These are phyloP conservation scores for Pseudogymnoascus sp. DNA, from an alignment of 2,329 filamentous ascomycete genomes.

Conservation along the genomic window DNA sequence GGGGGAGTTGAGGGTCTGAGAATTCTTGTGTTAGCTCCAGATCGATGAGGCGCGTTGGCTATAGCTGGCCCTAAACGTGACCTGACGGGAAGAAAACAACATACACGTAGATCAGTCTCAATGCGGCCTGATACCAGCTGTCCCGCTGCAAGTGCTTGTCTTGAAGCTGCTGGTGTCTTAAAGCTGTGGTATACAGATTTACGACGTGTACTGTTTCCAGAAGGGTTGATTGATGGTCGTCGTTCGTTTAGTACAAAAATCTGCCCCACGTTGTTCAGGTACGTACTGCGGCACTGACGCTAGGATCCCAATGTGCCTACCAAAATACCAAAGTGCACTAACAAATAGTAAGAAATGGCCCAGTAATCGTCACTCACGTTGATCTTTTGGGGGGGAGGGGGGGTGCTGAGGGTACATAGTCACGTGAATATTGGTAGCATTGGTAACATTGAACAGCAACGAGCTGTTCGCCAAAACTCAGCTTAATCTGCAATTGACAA, in stretches of 20 bases:
- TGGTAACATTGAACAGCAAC: neutral
- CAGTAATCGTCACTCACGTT: neutral
- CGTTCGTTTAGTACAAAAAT: constrained; percentile 4
- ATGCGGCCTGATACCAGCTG: neutral
- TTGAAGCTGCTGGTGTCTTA: neutral
- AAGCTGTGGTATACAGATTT: neutral
- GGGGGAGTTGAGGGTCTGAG: constrained; percentile 2
- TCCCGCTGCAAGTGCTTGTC: neutral
- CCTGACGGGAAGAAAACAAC: neutral
- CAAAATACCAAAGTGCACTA: neutral
- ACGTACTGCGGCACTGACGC: neutral
- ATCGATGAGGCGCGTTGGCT: neutral
- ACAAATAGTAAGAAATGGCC: too few relatives aligned
- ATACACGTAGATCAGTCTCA: constrained; percentile 1
- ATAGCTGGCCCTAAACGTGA: neutral
- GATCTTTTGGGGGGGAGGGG: neutral
- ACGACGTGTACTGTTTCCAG: constrained; percentile 5
- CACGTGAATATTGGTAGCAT: neutral
- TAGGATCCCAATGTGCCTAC: neutral
- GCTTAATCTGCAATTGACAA: neutral
- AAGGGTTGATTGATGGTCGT: constrained; percentile 6
- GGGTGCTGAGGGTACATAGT: neutral
- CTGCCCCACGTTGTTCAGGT: constrained; percentile 6
- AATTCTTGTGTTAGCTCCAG: constrained; percentile 5
- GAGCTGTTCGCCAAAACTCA: neutral